Percentiles rank a stretch among this genome's conserved stretches.
phyloP scores from a whole-genome alignment of 2,329 filamentous ascomycete genomes.

The Penicillium psychrosexuale region DNA sequence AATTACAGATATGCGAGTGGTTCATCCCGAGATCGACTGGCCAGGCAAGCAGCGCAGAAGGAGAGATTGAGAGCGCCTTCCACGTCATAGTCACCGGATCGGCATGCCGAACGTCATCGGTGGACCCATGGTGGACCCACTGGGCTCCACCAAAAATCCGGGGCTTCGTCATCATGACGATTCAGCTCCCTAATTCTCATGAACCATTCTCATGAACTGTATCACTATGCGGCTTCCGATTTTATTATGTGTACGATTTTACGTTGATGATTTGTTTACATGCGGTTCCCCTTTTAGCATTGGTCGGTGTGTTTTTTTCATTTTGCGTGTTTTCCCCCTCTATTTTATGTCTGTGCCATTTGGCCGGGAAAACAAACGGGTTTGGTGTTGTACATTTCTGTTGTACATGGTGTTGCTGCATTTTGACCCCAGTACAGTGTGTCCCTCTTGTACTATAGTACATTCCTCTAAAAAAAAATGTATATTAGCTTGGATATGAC shows the following conservation, averaged over 20 bases:
- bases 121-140: constrained; percentile 7
- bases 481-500: constrained; percentile 8
- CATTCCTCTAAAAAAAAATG: constrained; percentile 8
- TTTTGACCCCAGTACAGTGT: constrained; percentile 6
- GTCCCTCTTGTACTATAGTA: constrained; percentile 10
- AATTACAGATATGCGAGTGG: constrained; percentile 71
- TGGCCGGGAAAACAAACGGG: neutral
- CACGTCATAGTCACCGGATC: constrained; percentile 16
- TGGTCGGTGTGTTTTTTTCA: constrained; percentile 14
- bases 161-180: constrained; percentile 19
- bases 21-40: constrained; percentile 83
- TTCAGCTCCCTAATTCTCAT: constrained; percentile 8
- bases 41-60: constrained; percentile 60
- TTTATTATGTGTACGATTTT: constrained; percentile 19
- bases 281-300: constrained; percentile 15
- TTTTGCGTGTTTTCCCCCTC: neutral
- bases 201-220: constrained; percentile 15
- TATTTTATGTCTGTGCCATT: neutral
- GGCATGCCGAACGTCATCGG: constrained; percentile 20
- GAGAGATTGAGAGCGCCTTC: constrained; percentile 29
- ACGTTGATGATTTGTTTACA: constrained; percentile 21
- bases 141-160: constrained; percentile 1
- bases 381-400: constrained; percentile 9
- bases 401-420: constrained; percentile 11
- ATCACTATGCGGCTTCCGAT: constrained; percentile 18